Evolutionary conservation across 2,329 filamentous ascomycete species (phyloP).

Genomic region (Paracamarosporium sp.): DNA sequence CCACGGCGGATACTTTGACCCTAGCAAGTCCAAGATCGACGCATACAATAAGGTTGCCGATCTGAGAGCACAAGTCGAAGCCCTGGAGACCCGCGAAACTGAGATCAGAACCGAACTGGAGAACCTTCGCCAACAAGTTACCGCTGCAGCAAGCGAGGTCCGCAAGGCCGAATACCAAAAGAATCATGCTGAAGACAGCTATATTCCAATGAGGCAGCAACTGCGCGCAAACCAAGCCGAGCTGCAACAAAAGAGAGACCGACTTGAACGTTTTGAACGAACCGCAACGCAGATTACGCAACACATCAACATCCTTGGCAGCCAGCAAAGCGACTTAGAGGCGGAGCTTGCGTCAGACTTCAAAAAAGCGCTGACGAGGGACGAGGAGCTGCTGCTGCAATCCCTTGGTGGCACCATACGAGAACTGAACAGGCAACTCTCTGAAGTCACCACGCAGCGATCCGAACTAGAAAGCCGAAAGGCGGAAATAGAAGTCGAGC

Average conservation of each 20-base stretch:
- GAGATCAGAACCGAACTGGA: constrained; percentile 76
- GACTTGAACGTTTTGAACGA: constrained; percentile 74
- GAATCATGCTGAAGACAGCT: constrained; percentile 79
- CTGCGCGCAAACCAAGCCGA: constrained; percentile 77
- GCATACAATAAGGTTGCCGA: constrained; percentile 77
- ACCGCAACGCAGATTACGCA: constrained; percentile 73
- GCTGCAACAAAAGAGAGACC: constrained; percentile 74
- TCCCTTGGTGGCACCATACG: constrained; percentile 72
- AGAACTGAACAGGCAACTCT: constrained; percentile 77
- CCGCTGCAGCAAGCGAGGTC: constrained; percentile 80
- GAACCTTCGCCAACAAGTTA: constrained; percentile 86
- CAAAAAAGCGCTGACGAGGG: constrained; percentile 82
- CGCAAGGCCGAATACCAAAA: constrained; percentile 83
- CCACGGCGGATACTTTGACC: constrained; percentile 93
- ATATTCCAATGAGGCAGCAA: constrained; percentile 79
- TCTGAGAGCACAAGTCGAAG: constrained; percentile 77
- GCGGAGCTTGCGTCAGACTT: constrained; percentile 85
- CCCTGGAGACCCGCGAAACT: constrained; percentile 66
- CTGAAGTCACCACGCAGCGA: constrained; percentile 74
- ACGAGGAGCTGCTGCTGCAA: constrained; percentile 85
- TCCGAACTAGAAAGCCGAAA: constrained; percentile 82
- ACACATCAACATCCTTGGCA: constrained; percentile 62
- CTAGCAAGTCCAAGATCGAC: constrained; percentile 83
- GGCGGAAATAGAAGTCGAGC: constrained; percentile 81
- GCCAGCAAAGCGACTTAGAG: constrained; percentile 78